Conservation (phyloP, 805 yeast species). For the Spathaspora girioi region DNA sequence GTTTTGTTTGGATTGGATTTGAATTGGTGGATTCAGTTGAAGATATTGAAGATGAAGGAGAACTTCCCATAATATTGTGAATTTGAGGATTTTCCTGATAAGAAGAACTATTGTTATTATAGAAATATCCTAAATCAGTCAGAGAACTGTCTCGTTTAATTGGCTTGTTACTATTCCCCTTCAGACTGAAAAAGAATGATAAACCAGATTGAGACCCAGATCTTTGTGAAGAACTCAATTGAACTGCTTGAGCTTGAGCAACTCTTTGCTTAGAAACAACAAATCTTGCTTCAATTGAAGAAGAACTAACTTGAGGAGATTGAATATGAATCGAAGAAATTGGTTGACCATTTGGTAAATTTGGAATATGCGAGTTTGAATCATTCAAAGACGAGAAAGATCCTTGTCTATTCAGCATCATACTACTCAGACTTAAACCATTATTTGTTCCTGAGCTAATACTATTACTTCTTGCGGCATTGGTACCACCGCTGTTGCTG, state of each 20-base stretch:
- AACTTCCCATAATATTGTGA: slow-evolving; percentile 15
- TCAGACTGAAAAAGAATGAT: slow-evolving; percentile 46
- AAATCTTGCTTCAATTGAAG: slow-evolving; percentile 79
- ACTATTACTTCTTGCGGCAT: neutral
- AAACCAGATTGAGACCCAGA: slow-evolving; percentile 45
- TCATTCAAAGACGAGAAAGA: slow-evolving; percentile 5
- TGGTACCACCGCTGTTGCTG: slow-evolving; percentile 12
- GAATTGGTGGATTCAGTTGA: slow-evolving; percentile 31
- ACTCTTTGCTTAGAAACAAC: slow-evolving; percentile 77
- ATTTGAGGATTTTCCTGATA: slow-evolving; percentile 18
- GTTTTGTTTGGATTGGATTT: slow-evolving; percentile 44
- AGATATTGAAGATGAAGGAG: slow-evolving; percentile 29
- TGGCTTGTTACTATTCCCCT: slow-evolving; percentile 26
- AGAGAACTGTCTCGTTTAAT: slow-evolving; percentile 30
- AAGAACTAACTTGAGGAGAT: slow-evolving; percentile 59
- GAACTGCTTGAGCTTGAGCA: slow-evolving; percentile 47
- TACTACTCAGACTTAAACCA: slow-evolving; percentile 31
- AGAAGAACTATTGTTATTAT: slow-evolving; percentile 25
- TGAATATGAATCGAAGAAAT: slow-evolving; percentile 63
- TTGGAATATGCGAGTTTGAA: slow-evolving; percentile 34
- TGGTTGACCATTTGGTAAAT: slow-evolving; percentile 53
- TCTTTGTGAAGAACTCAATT: slow-evolving; percentile 29
- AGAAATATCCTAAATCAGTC: slow-evolving; percentile 40
- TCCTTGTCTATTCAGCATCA: slow-evolving; percentile 5
- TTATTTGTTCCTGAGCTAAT: slow-evolving; percentile 12